Base-by-base conservation (phyloP, 2,329 filamentous ascomycete genomes). In the Nemania abortiva region DNA sequence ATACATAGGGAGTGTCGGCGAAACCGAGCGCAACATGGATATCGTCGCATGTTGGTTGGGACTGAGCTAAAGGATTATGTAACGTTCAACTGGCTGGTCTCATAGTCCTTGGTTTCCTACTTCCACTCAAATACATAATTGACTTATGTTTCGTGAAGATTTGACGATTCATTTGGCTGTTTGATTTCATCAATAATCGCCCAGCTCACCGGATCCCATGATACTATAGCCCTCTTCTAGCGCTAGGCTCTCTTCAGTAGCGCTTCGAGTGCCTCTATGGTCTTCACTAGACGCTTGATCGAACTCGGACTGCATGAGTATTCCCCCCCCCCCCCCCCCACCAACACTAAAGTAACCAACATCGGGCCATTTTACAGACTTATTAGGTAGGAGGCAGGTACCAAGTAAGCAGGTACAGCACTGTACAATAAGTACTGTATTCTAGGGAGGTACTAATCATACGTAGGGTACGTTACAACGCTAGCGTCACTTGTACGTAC, bases 361-460 rank as follows among this genome's bases (percentile, higher is more conserved):
- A 69, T 69, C 66, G 62, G 47, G 29, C 66, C 56, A 68, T 61
- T 68, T 49, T 55, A 39, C 50, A 34, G 49, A 39, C 61, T 39
- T 45, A 50, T 53, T 50, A 55, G 52, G 47, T 53, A 63, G 37
- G 42, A 47, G 42, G 42, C 4, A 47, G 42, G 27, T 64, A 57
- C 42, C 61, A 3, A 15, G 24, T 3, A 37, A 7, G 53, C 5
- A 56, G 59, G 59, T 62, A 55, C 54, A 42, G 10, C 13, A 22
- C 39, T 42, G 15, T n/a, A 50, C 22, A 50, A 9, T 50, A 22
- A 18, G 47, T 22, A 22, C 39, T 42, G 18, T 15, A 13, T 42
- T 42, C 20, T 47, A 47, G 6, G 39, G 20, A 37, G 34, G 34
- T 37, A 37, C 15, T 42, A 10, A 42, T 27, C 24, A 5, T 27